Percentiles rank a stretch among this genome's conserved stretches.
Conservation (phyloP, 257 asterid species). For the Solanum piurae region DNA sequence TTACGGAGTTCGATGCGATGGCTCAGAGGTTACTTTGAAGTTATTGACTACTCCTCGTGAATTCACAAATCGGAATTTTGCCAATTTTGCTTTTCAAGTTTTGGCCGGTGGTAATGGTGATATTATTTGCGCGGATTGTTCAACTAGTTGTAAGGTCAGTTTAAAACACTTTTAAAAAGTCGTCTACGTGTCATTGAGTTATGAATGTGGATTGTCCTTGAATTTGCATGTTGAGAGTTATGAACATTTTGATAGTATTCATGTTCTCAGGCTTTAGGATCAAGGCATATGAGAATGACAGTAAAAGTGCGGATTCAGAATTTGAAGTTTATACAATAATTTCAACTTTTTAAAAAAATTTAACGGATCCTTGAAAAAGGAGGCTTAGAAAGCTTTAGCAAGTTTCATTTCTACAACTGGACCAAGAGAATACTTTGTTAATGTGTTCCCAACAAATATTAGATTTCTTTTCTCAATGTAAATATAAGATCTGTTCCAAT, state of each 20-base stretch:
- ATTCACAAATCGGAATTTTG: conserved; percentile 44
- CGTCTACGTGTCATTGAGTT: background rate
- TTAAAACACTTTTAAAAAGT: background rate
- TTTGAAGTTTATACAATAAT: too few species aligned
- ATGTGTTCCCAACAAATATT: background rate
- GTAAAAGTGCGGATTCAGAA: background rate
- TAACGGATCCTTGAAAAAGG: too few species aligned
- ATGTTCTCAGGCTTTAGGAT: background rate
- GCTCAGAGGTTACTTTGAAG: conserved; percentile 34
- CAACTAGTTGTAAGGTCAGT: conserved; percentile 73
- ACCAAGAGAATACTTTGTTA: background rate
- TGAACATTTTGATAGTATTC: background rate
- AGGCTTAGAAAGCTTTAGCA: background rate
- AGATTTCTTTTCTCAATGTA: background rate
- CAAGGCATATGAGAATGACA: rapidly evolving
- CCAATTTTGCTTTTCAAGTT: conserved; percentile 49
- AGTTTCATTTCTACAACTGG: background rate
- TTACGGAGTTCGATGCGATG: conserved; percentile 14
- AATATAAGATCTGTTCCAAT: background rate
- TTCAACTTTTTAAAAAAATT: too few species aligned
- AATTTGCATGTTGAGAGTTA: background rate
- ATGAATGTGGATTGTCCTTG: background rate
- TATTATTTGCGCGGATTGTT: conserved; percentile 38
- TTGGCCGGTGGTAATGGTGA: conserved; percentile 26
- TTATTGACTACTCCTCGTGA: conserved; percentile 56